Evolutionary conservation across 202 grass and related monocot genomes (phyloP), one percentile per base, ranked within the genome.

Genomic region (Setaria italica): DNA sequence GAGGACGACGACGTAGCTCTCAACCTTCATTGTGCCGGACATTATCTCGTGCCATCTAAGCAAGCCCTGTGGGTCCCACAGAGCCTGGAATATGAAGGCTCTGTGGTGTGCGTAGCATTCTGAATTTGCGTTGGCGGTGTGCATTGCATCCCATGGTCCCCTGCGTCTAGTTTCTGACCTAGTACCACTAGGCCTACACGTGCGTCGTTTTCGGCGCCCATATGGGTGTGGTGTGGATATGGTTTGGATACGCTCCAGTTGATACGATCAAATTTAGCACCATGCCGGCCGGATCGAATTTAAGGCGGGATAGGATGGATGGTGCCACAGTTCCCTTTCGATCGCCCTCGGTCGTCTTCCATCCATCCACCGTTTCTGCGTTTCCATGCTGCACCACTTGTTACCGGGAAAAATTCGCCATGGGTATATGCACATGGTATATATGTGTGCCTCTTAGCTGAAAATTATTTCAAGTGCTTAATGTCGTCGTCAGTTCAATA

Each of bases 201-300:
- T 48, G 70, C 13, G 71, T 84, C 82, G 25, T 65, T 76, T 20
- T 84, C 82, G 6, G 32, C 3, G 14, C 60, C 47, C 71, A 67
- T 76, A 20, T 66, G 34, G 55, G 11, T 33, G 37, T 41, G 39
- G 39, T 41, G 41, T 30, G 59, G 71, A 84, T 55, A 39, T 30
- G 82, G 30, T 19, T 16, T 70, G n/a, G 79, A 81, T 81, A 57
- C 20, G 47, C 20, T 30, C 48, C 47, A 19, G 21, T 42, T 3
- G 35, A 57, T 69, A 37, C 49, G 79, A 57, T 81, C 79, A 45
- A 45, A 29, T 42, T 81, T 29, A 70, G 66, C 35, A 81, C 65
- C 79, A 81, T 81, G 56, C 65, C 49, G 35, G 13, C 79, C 50
- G 65, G 79, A 70, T 81, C 79, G 65, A 70, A 81, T 70, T 70